Evolutionary conservation across 306 rosid genomes (phyloP), one percentile per base, ranked within the genome.

Genomic region (Vicia villosa): DNA sequence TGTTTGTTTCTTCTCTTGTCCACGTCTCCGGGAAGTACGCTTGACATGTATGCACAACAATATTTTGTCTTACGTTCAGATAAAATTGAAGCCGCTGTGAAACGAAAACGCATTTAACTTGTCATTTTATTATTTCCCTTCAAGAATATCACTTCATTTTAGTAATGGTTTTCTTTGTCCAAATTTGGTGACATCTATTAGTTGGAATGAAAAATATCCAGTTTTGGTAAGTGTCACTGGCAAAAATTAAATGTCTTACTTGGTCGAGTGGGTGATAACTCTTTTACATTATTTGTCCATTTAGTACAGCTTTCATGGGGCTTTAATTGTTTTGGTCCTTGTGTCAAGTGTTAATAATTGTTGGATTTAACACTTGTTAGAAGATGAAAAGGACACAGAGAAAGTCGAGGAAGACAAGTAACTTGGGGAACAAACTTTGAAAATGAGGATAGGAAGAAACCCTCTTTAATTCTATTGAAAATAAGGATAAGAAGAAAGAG

Each of bases 141-240:
- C n/a, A n/a, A n/a, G n/a, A n/a, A n/a, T n/a, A n/a, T n/a, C n/a
- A n/a, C n/a, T n/a, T n/a, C n/a, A n/a, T n/a, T n/a, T n/a, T n/a
- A n/a, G n/a, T 42, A 77, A 72, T 16, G 46, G 8, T 10, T 61
- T 69, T 46, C 8, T 54, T 73, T 75, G 84, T 82, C 84, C 30
- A 22, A 74, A 59, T 61, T 4, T 51, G 41, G 50, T 62, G 86
- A 79, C 80, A 60, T 66, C 20, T 63, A 9, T 21, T 79, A 40
- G 10, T 26, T 51, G 32, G 47, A 30, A 62, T 65, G 16, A 1
- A 66, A 88, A 85, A 89, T 85, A 85, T 89, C 96, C 77, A 47
- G 1, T 12, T 83, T 74, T 16, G 40, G 87, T 89, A 63, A 68
- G 72, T 81, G 70, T 86, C 96, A 38, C 3, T 14, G 66, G 41